Evolutionary conservation across 805 yeast species (phyloP).

Genomic region (Metschnikowia koreensis): DNA sequence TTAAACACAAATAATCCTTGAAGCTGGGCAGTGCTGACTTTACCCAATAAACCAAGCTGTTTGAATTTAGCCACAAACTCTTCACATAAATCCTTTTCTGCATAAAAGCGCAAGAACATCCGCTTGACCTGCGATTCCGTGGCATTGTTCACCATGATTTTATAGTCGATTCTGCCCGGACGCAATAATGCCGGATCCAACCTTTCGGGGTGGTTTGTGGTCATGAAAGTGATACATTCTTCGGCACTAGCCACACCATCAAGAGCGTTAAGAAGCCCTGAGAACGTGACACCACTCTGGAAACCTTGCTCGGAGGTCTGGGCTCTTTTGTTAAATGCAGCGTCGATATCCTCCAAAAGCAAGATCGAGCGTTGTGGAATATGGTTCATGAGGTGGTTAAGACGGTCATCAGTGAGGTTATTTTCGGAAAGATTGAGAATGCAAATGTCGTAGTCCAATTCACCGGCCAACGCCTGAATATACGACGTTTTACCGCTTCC

Average conservation of each 20-base stretch:
- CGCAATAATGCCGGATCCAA: constrained; percentile 90
- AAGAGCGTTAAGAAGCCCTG: constrained; percentile 88
- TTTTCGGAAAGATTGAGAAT: constrained; percentile 86
- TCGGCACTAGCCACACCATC: constrained; percentile 99
- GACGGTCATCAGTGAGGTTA: constrained; percentile 88
- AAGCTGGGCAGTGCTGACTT: constrained; percentile 86
- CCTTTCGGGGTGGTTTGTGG: constrained; percentile 94
- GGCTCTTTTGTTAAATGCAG: constrained; percentile 84
- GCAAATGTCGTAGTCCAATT: constrained; percentile 92
- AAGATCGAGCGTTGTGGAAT: constrained; percentile 86
- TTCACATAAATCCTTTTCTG: constrained; percentile 55
- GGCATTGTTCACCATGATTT: constrained; percentile 84
- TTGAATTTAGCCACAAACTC: constrained; percentile 46
- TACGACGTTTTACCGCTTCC: constrained; percentile 96
- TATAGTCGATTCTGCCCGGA: constrained; percentile 92
- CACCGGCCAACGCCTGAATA: constrained; percentile 96
- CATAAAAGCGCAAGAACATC: constrained; percentile 90
- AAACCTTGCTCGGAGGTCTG: constrained; percentile 77
- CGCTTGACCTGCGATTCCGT: constrained; percentile 69
- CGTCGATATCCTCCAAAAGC: constrained; percentile 89
- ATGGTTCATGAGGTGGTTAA: constrained; percentile 94
- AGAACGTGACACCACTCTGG: constrained; percentile 87
- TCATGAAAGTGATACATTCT: constrained; percentile 95
- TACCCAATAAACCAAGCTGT: constrained; percentile 40
- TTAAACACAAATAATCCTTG: constrained; percentile 95